These are phyloP conservation scores for Kodamaea alishanica DNA, from an alignment of 1,139 yeast species.

Conservation along the genomic window DNA sequence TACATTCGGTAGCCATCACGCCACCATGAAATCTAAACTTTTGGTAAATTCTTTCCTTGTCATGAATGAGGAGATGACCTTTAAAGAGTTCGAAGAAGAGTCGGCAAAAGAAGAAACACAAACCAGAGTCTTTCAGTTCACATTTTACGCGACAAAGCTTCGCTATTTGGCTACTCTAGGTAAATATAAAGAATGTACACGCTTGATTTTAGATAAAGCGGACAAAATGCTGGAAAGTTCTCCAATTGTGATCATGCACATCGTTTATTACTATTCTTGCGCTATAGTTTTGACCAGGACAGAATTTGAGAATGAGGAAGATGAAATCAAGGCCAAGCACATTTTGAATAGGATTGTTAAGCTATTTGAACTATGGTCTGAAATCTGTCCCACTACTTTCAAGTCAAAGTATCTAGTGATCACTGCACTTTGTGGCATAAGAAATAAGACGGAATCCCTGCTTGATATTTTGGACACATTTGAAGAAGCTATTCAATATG, in stretches of 20 bases:
- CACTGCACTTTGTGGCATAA: constrained; percentile 27
- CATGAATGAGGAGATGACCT: constrained; percentile 16
- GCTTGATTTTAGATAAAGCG: constrained; percentile 16
- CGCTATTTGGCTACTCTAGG: constrained; percentile 13
- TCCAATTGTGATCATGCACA: constrained; percentile 25
- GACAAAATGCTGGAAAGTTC: constrained; percentile 16
- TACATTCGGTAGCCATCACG: no score
- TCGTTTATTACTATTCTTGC: constrained; percentile 21
- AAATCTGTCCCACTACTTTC: constrained; percentile 35
- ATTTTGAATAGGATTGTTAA: constrained; percentile 15
- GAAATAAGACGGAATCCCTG: constrained; percentile 21
- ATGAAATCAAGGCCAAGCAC: constrained; percentile 5
- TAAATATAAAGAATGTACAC: constrained; percentile 21
- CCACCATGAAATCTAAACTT: not conserved
- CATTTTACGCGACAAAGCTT: constrained; percentile 6
- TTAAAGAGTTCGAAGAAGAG: constrained; percentile 14
- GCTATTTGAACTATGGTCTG: constrained; percentile 32
- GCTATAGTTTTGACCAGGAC: constrained; percentile 15
- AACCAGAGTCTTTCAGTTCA: constrained; percentile 6
- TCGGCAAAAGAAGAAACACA: constrained; percentile 5
- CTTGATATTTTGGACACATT: constrained; percentile 43
- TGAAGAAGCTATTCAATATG: constrained; percentile 44
- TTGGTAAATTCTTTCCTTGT: constrained; percentile 14
- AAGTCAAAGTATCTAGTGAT: constrained; percentile 31
- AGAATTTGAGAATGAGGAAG: constrained; percentile 5